Evolutionary conservation across 169 alveolate genomes (phyloP).

Genomic region (Plasmodium ovale): DNA sequence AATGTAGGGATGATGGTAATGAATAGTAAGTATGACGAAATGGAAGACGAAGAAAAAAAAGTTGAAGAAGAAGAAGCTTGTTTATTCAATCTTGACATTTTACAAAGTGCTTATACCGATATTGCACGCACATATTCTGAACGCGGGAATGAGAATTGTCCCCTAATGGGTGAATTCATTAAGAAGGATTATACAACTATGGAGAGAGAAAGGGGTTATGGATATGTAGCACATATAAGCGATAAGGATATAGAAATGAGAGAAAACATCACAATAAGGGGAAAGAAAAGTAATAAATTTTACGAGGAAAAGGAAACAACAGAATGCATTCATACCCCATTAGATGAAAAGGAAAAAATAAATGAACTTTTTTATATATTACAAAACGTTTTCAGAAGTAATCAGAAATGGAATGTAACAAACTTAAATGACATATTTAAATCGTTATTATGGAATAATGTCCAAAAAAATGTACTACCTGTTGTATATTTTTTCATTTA

Average conservation of each 20-base stretch:
- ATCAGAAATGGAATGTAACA: not conserved
- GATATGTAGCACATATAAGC: too few relatives aligned
- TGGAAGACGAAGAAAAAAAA: too few relatives aligned
- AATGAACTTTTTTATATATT: not conserved
- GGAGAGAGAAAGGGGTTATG: too few relatives aligned
- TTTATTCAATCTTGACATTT: too few relatives aligned
- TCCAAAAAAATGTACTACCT: constrained; percentile 7
- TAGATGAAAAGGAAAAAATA: constrained; percentile 6
- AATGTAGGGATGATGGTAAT: constrained; percentile 4
- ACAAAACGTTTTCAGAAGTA: constrained; percentile 3
- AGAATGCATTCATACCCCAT: not conserved
- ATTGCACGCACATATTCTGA: too few relatives aligned
- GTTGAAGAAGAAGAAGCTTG: too few relatives aligned
- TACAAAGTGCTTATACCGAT: too few relatives aligned
- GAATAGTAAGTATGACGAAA: not conserved
- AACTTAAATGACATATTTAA: constrained; percentile 19
- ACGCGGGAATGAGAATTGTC: too few relatives aligned
- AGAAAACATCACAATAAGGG: not conserved
- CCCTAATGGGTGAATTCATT: too few relatives aligned
- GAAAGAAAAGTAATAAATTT: not conserved
- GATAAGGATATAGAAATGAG: too few relatives aligned
- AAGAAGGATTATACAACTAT: too few relatives aligned
- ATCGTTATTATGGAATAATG: constrained; percentile 10
- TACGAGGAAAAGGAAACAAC: not conserved
- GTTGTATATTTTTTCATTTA: constrained; percentile 11